A percentile compares a stretch with the other conserved stretches of the same genome.
Conservation (phyloP, 257 asterid genomes). For the Solanum chmielewskii region DNA sequence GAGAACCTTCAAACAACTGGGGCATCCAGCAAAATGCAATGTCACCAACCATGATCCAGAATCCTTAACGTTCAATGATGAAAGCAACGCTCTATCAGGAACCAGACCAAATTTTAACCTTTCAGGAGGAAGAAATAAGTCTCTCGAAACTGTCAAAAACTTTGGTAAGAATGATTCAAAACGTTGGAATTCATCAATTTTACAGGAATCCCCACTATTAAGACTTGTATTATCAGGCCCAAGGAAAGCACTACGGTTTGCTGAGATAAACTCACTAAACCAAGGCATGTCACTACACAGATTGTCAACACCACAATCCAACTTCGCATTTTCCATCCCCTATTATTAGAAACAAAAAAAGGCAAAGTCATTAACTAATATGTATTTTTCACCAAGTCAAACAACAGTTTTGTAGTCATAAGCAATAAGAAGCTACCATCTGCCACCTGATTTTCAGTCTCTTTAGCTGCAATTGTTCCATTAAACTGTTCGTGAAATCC, state of each 20-base stretch:
- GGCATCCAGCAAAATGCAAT: conserved; percentile 60
- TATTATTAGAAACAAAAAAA: conserved; percentile 12
- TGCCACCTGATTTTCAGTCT: conserved; percentile 65
- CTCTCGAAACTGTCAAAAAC: conserved; percentile 47
- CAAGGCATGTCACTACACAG: conserved; percentile 29
- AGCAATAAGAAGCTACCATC: conserved; percentile 47
- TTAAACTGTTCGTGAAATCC: conserved; percentile 35
- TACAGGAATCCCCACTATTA: conserved; percentile 37
- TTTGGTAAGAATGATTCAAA: conserved; percentile 53
- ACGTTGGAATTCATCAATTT: conserved; percentile 40
- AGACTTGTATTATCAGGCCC: conserved; percentile 30
- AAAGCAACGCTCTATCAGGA: conserved; percentile 55
- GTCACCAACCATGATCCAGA: conserved; percentile 51
- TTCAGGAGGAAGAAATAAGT: conserved; percentile 75
- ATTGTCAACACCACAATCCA: conserved; percentile 39
- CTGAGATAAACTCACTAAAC: conserved; percentile 31
- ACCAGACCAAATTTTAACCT: conserved; percentile 57
- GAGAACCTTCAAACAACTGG: conserved; percentile 54
- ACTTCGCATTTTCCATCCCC: conserved; percentile 35
- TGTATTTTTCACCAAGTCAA: conserved; percentile 4
- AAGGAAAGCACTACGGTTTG: conserved; percentile 29
- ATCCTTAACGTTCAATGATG: conserved; percentile 44
- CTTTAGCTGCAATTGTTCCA: conserved; percentile 36
- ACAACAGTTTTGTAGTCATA: conserved; percentile 7
- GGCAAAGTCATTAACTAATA: conserved; percentile 2